Evolutionary conservation across 768 basidiomycete genomes (phyloP).

Genomic region (Phylloporus scabripes): DNA sequence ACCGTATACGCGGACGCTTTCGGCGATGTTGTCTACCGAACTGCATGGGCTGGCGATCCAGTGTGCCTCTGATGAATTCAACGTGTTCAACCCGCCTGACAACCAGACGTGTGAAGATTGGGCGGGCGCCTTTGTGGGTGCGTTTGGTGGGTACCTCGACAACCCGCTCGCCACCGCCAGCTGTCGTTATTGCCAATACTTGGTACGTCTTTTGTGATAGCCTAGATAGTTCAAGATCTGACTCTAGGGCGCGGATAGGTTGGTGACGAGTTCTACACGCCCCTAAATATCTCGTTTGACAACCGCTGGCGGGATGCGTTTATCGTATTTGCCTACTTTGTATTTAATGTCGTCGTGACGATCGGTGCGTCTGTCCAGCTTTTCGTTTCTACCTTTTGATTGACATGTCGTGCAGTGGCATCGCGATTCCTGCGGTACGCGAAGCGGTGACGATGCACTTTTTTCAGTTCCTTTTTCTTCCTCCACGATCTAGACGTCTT

Average conservation of each 20-base stretch:
- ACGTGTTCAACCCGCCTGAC: conserved; percentile 62
- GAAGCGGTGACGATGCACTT: conserved; percentile 37
- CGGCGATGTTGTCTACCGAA: conserved; percentile 73
- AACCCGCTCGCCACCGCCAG: conserved; percentile 52
- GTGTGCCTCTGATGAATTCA: conserved; percentile 67
- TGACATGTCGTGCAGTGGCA: conserved; percentile 38
- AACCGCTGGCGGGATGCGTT: conserved; percentile 66
- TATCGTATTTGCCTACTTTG: conserved; percentile 58
- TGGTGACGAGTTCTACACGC: conserved; percentile 66
- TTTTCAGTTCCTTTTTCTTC: not conserved
- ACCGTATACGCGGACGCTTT: conserved; percentile 66
- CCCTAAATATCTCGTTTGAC: conserved; percentile 60
- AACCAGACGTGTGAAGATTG: conserved; percentile 70
- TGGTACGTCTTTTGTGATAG: conserved; percentile 23
- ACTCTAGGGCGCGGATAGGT: conserved; percentile 22
- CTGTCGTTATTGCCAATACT: conserved; percentile 74
- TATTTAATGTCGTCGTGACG: conserved; percentile 66
- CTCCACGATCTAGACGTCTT: not conserved
- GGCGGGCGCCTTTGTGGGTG: conserved; percentile 59
- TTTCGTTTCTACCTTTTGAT: not conserved
- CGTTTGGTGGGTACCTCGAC: conserved; percentile 68
- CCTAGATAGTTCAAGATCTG: not conserved
- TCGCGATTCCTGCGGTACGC: conserved; percentile 70
- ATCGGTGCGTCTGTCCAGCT: conserved; percentile 34
- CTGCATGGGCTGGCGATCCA: conserved; percentile 61